Evolutionary conservation across 306 rosid species (phyloP), one percentile per base, ranked within the genome.

Genomic region (Cotoneaster glaucophyllus): DNA sequence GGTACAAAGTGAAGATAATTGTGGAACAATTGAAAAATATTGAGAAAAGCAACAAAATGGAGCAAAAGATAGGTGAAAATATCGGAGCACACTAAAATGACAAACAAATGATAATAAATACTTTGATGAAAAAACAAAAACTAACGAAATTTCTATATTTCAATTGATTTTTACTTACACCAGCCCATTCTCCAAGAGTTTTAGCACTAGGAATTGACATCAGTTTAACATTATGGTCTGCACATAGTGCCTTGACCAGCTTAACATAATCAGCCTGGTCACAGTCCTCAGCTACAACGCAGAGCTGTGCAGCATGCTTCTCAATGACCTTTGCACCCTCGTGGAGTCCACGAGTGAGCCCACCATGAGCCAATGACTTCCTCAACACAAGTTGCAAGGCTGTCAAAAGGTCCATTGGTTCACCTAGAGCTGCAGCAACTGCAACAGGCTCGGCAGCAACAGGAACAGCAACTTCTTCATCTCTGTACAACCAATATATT

Each of bases 181-280:
- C 97, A 70, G 90, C 90, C 98, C 98, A 93, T 82, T 93, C 97
- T 65, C 98, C 98, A 26, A 93, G 96, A 50, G 94, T 93, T 79
- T 93, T 93, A 24, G 98, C 90, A 63, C 87, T 90, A 2, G 97
- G 96, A 76, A 93, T 88, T 1, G 96, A 84, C 82, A 93, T 66
- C 71, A 93, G 78, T 73, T 89, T 88, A 11, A 91, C 92, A 21
- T 79, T 91, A 82, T 93, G 98, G 78, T 93, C 97, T 0, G 93
- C 90, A 48, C 98, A 93, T 25, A 93, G 96, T 11, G 79, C 96
- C 82, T 91, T 93, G 65, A 93, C 93, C 2, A 93, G 89, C 73
- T 93, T 93, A 53, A 88, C 89, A 52, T 91, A 93, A 81, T 93
- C 93, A 4, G 90, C 93, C 74, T 91, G 96, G 79, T 93, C 88